Percentiles rank a stretch among this genome's conserved stretches.
These are phyloP conservation scores for Ustilago trichophora DNA, from an alignment of 1,284 basidiomycete genomes.

Conservation along the genomic window DNA sequence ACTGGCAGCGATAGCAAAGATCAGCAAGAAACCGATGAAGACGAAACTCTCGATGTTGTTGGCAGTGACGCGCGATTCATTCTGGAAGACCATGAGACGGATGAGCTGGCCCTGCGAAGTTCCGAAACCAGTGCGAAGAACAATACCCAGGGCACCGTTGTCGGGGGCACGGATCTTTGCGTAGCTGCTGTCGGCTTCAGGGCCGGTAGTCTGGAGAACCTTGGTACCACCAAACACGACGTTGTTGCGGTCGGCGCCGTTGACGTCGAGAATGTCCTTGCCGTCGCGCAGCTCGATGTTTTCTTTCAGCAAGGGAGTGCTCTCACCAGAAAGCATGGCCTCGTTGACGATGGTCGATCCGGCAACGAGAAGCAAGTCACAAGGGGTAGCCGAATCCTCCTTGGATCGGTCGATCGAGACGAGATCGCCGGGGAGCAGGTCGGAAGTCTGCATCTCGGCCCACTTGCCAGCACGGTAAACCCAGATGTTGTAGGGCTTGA, in stretches of 20 bases:
- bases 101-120: constrained; percentile 66
- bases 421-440: constrained; percentile 64
- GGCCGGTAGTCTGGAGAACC: constrained; percentile 62
- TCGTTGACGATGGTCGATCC: constrained; percentile 65
- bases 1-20: constrained; percentile 64
- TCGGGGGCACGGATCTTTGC: constrained; percentile 57
- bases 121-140: constrained; percentile 65
- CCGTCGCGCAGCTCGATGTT: constrained; percentile 62
- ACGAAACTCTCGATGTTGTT: constrained; percentile 66
- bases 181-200: constrained; percentile 45
- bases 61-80: constrained; percentile 63
- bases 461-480: constrained; percentile 61
- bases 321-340: constrained; percentile 66
- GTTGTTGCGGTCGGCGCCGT: constrained; percentile 63
- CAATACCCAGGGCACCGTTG: constrained; percentile 59
- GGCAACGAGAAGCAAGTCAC: constrained; percentile 58
- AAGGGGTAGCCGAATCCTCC: constrained; percentile 63
- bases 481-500: constrained; percentile 63
- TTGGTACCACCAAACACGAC: constrained; percentile 66
- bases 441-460: constrained; percentile 56
- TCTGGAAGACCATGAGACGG: constrained; percentile 66
- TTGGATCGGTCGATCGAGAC: constrained; percentile 64
- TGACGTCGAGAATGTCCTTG: constrained; percentile 60
- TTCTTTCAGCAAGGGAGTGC: constrained; percentile 65
- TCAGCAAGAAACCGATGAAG: constrained; percentile 65